Evolutionary conservation across 1,139 yeast species (phyloP).

Genomic region (Geotrichum candidum): DNA sequence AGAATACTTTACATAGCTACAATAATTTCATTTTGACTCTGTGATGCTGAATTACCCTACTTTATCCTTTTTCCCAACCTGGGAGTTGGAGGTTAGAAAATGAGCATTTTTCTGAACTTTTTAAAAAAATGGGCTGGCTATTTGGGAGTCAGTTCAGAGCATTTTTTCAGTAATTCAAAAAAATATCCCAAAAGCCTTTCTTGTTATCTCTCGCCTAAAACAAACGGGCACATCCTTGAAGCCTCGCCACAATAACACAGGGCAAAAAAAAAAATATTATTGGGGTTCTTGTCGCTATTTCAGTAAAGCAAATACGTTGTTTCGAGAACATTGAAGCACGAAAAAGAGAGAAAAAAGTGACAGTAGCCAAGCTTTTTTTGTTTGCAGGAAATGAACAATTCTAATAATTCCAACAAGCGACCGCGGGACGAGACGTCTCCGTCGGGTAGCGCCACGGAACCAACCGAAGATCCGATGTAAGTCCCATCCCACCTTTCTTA

Average conservation of each 20-base stretch:
- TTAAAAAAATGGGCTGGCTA: too few species aligned
- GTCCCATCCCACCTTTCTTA: background rate
- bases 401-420: background rate
- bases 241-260: background rate
- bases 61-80: background rate
- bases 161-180: too few species aligned
- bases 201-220: too few species aligned
- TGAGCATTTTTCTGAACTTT: too few species aligned
- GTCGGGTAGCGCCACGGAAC: conserved; percentile 7
- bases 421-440: conserved; percentile 15
- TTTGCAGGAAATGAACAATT: background rate
- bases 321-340: too few species aligned
- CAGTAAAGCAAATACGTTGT: too few species aligned
- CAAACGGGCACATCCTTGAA: too few species aligned
- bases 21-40: background rate
- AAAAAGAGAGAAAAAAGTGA: too few species aligned
- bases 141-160: too few species aligned
- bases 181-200: too few species aligned
- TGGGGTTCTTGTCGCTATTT: too few species aligned
- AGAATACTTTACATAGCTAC: background rate
- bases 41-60: background rate
- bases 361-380: background rate
- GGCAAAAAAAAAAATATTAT: too few species aligned
- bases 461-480: background rate
- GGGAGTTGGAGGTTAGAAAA: background rate